Base-by-base conservation (phyloP, 306 rosid genomes). In the Myrica gale region DNA sequence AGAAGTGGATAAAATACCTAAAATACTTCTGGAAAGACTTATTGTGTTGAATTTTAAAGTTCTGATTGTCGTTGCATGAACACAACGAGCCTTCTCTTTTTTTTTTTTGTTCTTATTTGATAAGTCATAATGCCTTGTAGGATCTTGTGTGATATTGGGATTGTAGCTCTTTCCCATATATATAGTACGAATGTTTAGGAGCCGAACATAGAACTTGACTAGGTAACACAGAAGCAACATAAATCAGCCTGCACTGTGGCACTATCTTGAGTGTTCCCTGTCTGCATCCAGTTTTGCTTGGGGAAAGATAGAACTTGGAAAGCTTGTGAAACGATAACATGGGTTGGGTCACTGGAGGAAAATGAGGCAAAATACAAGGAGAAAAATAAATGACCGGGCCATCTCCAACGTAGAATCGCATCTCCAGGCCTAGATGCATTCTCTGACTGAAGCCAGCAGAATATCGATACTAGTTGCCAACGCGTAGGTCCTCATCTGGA, bases 1-100 rank as follows among this genome's bases (percentile, higher is more conserved):
- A 39, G 21, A 43, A 44, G 44, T 72, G 50, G 75, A 46, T 66
- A 42, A 65, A 61, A 75, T 73, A 74, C 61, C 45, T 82, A 19
- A 42, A 68, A 68, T 52, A 48, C 11, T 79, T 79, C 42, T 12
- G 12, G 16, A 42, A 65, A 17, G 48, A 16, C 48, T 7, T 15
- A 41, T 42, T 19, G 17, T 42, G 51, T 17, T 42, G 23, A 66
- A 42, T 66, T 42, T 17, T 4, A 26, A 41, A 66, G 17, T 66
- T 17, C 50, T 42, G 0, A 17, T 65, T 65, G 46, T 41, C 4
- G 20, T 42, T 6, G 70, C 11, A 4, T 39, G 69, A 63, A 63
- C 21, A 16, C 19, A 63, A 15, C 37, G 7, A 63, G 48, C 11
- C 6, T 16, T 17, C 10, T 1, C 16, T 66, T 17, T 1, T 37